Percentiles rank a stretch among this genome's conserved stretches.
phyloP scores from a whole-genome alignment of 345 rosid genomes.

The Raphanus sativus region DNA sequence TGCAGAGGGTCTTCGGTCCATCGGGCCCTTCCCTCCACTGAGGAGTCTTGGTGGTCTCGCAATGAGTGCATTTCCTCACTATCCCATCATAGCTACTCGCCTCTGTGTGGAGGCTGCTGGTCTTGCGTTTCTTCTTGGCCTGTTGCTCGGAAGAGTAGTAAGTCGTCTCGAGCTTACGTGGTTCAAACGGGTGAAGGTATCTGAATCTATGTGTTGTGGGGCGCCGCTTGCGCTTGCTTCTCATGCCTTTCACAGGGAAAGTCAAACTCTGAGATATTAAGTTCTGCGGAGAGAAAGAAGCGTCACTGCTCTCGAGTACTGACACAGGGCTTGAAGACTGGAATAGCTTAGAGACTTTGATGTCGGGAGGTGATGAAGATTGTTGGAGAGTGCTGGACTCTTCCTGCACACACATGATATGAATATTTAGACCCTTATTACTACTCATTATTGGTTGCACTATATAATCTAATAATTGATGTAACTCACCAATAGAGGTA shows the following conservation, averaged over 20 bases:
- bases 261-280: conserved; percentile 26
- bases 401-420: conserved; percentile 43
- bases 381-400: conserved; percentile 5
- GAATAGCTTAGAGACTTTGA: conserved; percentile 48
- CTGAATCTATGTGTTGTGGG: conserved; percentile 37
- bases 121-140: conserved; percentile 49
- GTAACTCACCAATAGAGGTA: conserved; percentile 45
- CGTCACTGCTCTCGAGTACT: conserved; percentile 63
- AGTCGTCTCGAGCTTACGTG: conserved; percentile 32
- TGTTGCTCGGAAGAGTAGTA: conserved; percentile 32
- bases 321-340: conserved; percentile 78
- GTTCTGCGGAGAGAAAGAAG: conserved; percentile 60
- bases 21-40: conserved; percentile 98
- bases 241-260: conserved; percentile 66
- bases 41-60: conserved; percentile 80
- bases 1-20: conserved; percentile 96
- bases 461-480: not conserved
- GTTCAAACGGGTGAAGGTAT: conserved; percentile 32
- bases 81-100: conserved; percentile 15
- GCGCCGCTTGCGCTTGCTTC: conserved; percentile 76
- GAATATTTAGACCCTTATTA: not conserved
- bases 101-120: conserved; percentile 22
- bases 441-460: not conserved
- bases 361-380: conserved; percentile 35
- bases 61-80: conserved; percentile 62